Evolutionary conservation across 768 basidiomycete genomes (phyloP), one percentile per base, ranked within the genome.

Genomic region (Rossbeevera mucosa): DNA sequence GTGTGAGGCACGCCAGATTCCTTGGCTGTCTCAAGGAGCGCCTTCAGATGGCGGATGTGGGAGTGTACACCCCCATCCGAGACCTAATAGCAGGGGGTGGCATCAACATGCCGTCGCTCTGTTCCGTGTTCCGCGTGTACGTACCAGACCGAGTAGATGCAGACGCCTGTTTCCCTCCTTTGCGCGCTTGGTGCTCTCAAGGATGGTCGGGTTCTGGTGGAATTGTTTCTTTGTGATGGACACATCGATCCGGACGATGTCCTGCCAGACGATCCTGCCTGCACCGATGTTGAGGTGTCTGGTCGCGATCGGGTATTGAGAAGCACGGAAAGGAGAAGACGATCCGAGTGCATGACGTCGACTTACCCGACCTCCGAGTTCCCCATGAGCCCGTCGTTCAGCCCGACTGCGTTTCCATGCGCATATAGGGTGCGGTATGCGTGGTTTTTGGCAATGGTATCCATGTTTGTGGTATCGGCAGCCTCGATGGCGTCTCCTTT

Each of bases 21-120:
- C 65, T 95, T 94, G 21, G 94, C 94, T 5, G 86, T 86, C 68
- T 92, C 89, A 59, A 97, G 82, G 11, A 97, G 81, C 1, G 93
- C 93, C 62, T 85, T 91, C 31, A 97, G 80, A 68, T 96, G 94
- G 47, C 69, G 80, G 66, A 91, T 95, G 70, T 95, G 93, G 1
- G 94, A 95, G 74, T 95, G 94, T n/a, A 96, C 94, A 60, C 94
- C 93, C 26, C 94, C 94, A 59, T 97, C 94, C 13, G 94, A 96
- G 48, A 93, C 76, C 90, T 93, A 59, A 3, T 7, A 21, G 14
- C 24, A 24, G n/a, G n/a, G n/a, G n/a, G 4, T 11, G n/a, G 12
- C 9, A 40, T 64, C 50, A 64, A 38, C 6, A 13, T 20, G 26
- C 9, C 5, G 30, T 26, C 24, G 16, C 25, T 36, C 31, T 50